Evolutionary conservation across 1,284 basidiomycete species (phyloP), one percentile per base, ranked within the genome.

Genomic region (Serendipita sp.): DNA sequence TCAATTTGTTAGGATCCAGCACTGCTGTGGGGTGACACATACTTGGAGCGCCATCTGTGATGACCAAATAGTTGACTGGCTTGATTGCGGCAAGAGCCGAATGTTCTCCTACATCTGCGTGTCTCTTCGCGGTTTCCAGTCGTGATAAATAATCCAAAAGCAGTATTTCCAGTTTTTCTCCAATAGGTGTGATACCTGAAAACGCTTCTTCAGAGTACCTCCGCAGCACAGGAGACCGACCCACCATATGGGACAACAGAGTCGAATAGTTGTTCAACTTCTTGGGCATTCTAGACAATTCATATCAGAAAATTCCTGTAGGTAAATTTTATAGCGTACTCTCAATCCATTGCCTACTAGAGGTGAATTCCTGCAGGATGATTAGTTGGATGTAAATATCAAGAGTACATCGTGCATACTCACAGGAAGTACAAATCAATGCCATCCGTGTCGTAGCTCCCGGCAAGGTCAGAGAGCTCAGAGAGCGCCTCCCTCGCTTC

Each of bases 21-120:
- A 2, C 6, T 22, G 44, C 41, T 29, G 22, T 41, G 55, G 30
- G 47, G 38, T 32, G 49, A 45, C 15, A 69, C 79, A 65, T 66
- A 82, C 82, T 79, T 2, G 82, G 76, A 17, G 71, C 75, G 10
- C 84, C 84, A 66, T 86, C 84, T 0, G 84, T 85, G 60, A 86
- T 75, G 29, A 85, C 70, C 30, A 86, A 78, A 63, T 77, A 79
- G 67, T 84, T 84, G 34, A 83, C 70, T 0, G 82, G 82, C 67
- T 82, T 85, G 3, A 80, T 72, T 8, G 67, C 65, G 60, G 72
- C 69, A 62, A 76, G 61, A 0, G 71, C 69, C 2, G 64, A 64
- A 1, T 60, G 41, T 42, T 75, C 73, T 3, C 72, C 74, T 15
- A 63, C 69, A n/a, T 68, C 69, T 32, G 66, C 68, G 34, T 63